Evolutionary conservation across 1,284 basidiomycete species (phyloP), one percentile per base, ranked within the genome.

Genomic region (Trichosporon sp.): DNA sequence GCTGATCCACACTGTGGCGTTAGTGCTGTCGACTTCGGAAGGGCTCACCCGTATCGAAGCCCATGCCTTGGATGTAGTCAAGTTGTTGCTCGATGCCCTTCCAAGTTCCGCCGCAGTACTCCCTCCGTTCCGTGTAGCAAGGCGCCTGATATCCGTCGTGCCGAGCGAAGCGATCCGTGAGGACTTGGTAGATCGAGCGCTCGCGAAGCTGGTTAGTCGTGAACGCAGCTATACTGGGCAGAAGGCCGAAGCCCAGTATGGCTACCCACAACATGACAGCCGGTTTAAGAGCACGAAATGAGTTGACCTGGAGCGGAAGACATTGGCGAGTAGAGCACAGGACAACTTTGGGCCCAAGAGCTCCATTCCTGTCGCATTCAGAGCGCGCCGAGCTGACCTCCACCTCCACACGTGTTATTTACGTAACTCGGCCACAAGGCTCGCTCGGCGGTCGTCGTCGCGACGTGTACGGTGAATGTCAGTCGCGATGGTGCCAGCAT

Each of bases 31-130:
- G 38, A 10, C 10, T 12, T 2, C 38, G 38, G 10, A 10, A 10
- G 38, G 7, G 68, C 79, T 80, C 59, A 82, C 80, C 74, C 1
- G 83, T 82, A 70, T 82, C 81, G 66, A 81, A 84, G 21, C 83
- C 83, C 83, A 84, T 84, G n/a, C 81, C 82, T 66, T 79, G 72
- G 68, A 84, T 84, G 67, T 84, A 84, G 68, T 77, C 80, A 35
- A 84, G 78, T 59, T 83, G 76, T 46, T 70, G 68, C 68, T 77
- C 74, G 59, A 84, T 75, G 14, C 78, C 78, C 26, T 75, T 73
- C 79, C 80, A 84, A 4, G 79, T 81, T 0, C 83, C 83, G 11
- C 83, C 83, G 73, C 83, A 84, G 72, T 84, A 83, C 16, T 68
- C 69, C 14, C 76, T 71, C 43, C 73, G 73, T 4, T 69, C 69